Evolutionary conservation across 192 early-diverging fungal genomes (phyloP), one percentile per base, ranked within the genome.

Genomic region (Gonapodya sp.): DNA sequence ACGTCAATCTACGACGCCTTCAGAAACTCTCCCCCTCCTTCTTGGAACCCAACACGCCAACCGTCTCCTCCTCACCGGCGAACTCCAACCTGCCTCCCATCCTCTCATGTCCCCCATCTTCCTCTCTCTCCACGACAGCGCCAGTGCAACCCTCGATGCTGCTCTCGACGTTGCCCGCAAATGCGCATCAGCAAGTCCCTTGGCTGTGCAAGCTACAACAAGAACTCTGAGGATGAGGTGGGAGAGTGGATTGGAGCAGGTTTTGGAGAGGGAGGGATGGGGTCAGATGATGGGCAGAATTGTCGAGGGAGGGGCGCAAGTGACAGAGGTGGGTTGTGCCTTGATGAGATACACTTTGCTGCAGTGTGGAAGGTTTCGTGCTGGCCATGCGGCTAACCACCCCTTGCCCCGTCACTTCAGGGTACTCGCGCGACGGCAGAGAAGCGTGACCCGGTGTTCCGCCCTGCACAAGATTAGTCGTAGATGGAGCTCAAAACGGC

Each of bases 21-120:
- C 46, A 64, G 46, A 77, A 34, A 77, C 75, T 33, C 18, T 77
- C 75, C 75, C 75, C 75, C 75, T 77, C 34, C 18, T 77, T 34
- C 18, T 34, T 33, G 34, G 34, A 16, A 18, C 18, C 2, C 75
- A 77, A 34, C 75, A 77, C 75, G 75, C 75, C 75, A 31, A 2
- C 75, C 75, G 18, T 33, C 75, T 77, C 75, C 75, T 77, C 75
- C 75, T 77, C 75, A 77, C 75, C 2, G 75, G 75, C 8, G 30
- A 77, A 33, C 18, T 34, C 18, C 75, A 77, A 34, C 18, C 18
- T 2, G 75, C 75, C 75, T 18, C 18, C 8, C 75, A 77, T 33
- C 75, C 75, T 34, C 30, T 77, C 75, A 77, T 77, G 75, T 18
- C 75, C 18, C 75, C 75, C 34, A 16, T 77, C 8, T 77, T 77